phyloP scores from a whole-genome alignment of 192 early-diverging fungal genomes.

The Mortierella alpina region DNA sequence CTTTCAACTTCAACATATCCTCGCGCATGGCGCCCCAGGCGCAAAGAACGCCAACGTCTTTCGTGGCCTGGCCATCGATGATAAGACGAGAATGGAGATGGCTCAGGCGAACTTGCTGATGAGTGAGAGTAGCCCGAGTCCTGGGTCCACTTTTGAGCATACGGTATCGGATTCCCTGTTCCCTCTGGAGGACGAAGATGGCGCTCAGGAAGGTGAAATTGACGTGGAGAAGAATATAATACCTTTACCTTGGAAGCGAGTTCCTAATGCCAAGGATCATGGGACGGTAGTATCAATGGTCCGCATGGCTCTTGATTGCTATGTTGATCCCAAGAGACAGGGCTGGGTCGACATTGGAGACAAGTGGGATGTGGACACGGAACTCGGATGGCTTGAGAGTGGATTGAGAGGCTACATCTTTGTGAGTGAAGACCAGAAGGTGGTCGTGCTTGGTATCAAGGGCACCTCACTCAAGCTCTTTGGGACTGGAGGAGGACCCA shows the following conservation, averaged over 20 bases:
- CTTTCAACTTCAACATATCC: constrained; percentile 22
- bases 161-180: constrained; percentile 13
- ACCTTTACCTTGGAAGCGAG: constrained; percentile 18
- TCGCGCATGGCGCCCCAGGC: constrained; percentile 28
- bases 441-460: constrained; percentile 86
- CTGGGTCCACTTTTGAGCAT: constrained; percentile 27
- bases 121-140: background rate
- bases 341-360: constrained; percentile 75
- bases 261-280: constrained; percentile 80
- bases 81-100: constrained; percentile 12
- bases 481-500: constrained; percentile 67
- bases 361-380: constrained; percentile 64
- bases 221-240: background rate
- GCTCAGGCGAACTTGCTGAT: constrained; percentile 3
- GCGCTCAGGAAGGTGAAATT: background rate
- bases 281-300: constrained; percentile 77
- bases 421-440: constrained; percentile 68
- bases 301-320: constrained; percentile 85
- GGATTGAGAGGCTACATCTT: constrained; percentile 90
- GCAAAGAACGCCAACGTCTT: constrained; percentile 24
- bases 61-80: constrained; percentile 16
- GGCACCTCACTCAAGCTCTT: constrained; percentile 69
- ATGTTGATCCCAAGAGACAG: constrained; percentile 67
- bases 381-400: constrained; percentile 68
- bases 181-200: background rate